These are phyloP conservation scores for Kodamaea hsintzibuensis DNA, from an alignment of 805 yeast genomes.

Conservation along the genomic window DNA sequence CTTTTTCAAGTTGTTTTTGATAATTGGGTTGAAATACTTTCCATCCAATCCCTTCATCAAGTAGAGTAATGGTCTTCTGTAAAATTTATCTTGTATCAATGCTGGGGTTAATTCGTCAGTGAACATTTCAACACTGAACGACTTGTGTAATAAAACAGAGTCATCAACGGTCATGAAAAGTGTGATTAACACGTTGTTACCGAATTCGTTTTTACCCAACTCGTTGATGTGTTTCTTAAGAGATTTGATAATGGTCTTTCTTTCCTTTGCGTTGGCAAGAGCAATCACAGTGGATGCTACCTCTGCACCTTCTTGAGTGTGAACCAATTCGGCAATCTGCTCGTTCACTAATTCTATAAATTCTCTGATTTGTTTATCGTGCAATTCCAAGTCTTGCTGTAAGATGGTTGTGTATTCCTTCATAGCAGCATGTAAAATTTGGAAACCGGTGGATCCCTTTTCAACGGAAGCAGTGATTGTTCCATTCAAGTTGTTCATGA, in stretches of 20 bases:
- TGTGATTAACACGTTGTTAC: conserved; percentile 77
- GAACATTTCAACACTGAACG: conserved; percentile 61
- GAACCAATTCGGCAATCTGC: conserved; percentile 92
- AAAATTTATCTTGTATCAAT: conserved; percentile 67
- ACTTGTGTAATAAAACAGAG: conserved; percentile 77
- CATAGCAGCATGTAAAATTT: conserved; percentile 95
- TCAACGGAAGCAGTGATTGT: conserved; percentile 89
- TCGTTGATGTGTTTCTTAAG: conserved; percentile 76
- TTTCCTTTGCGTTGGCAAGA: conserved; percentile 86
- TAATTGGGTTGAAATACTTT: conserved; percentile 74
- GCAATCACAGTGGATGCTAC: conserved; percentile 84
- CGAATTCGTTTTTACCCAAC: conserved; percentile 80
- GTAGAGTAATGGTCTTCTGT: conserved; percentile 87
- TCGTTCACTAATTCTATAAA: conserved; percentile 81
- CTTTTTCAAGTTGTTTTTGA: conserved; percentile 56
- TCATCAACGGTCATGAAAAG: conserved; percentile 89
- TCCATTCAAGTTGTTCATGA: conserved; percentile 73
- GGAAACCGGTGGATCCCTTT: conserved; percentile 96
- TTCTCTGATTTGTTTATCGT: conserved; percentile 66
- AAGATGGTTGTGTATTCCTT: conserved; percentile 78
- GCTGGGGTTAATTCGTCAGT: conserved; percentile 51
- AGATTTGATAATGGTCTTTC: conserved; percentile 72
- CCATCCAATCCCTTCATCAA: conserved; percentile 77
- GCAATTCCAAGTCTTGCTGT: conserved; percentile 46
- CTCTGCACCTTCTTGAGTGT: conserved; percentile 91